Conservation (phyloP, 2,329 filamentous ascomycete species). For the Clarireedia hainanense region DNA sequence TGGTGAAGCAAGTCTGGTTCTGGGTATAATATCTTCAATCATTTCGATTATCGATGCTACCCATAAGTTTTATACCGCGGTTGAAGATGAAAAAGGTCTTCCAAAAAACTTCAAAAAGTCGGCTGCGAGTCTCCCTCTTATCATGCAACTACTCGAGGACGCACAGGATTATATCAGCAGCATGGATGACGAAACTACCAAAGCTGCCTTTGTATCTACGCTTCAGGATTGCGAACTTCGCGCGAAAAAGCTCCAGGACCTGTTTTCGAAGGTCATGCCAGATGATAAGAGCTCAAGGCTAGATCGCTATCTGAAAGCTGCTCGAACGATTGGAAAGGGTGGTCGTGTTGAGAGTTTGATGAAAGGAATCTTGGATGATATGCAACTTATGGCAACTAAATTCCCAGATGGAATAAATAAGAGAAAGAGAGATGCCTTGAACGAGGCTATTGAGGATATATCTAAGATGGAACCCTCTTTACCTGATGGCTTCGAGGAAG, state of each 20-base stretch:
- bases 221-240: constrained; percentile 10
- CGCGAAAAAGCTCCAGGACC: constrained; percentile 9
- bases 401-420: constrained; percentile 8
- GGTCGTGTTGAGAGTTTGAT: constrained; percentile 12
- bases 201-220: constrained; percentile 11
- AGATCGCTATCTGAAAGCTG: constrained; percentile 14
- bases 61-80: constrained; percentile 11
- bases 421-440: constrained; percentile 11
- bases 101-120: constrained; percentile 14
- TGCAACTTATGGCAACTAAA: constrained; percentile 14
- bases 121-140: constrained; percentile 10
- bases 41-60: constrained; percentile 14
- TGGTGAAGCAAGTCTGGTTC: constrained; percentile 14
- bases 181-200: constrained; percentile 1
- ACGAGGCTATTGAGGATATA: constrained; percentile 13
- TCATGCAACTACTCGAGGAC: constrained; percentile 10
- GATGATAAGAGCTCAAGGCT: constrained; percentile 7
- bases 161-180: constrained; percentile 8
- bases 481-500: constrained; percentile 6
- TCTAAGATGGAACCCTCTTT: constrained; percentile 9
- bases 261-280: constrained; percentile 14
- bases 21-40: constrained; percentile 15
- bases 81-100: constrained; percentile 10
- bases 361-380: constrained; percentile 10
- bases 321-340: constrained; percentile 11